Evolutionary conservation across 495 filamentous ascomycete species (phyloP), one percentile per base, ranked within the genome.

Genomic region (Talaromyces proteolyticus): DNA sequence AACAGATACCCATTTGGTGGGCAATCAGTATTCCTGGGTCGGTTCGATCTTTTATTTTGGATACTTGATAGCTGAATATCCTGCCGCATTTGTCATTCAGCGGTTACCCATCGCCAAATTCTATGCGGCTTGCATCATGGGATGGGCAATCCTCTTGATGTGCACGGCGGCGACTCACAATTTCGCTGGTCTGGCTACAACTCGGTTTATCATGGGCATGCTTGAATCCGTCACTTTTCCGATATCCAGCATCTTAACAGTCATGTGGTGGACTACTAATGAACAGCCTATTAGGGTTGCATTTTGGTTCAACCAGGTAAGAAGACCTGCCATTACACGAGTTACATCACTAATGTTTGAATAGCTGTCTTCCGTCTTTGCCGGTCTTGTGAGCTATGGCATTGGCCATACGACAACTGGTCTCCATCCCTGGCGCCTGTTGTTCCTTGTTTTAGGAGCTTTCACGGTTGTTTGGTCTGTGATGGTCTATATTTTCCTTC

Each of bases 71-170:
- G 71, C 73, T 8, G 76, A 80, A 56, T 77, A 67, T 53, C 76
- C 75, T 4, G 72, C 72, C 0, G 76, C 74, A 7, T 69, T 75
- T 47, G 57, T 75, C 7, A 60, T 82, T 19, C 78, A 81, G 52
- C 72, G 76, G 25, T 62, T 79, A 0, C 78, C 77, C 0, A 63
- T 73, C 6, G 79, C 70, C n/a, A 79, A 76, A 43, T 74, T 79
- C 42, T 67, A 78, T 1, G 62, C 64, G 3, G 53, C 44, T 18
- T 21, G 39, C 24, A 38, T 1, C 19, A 4, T 24, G 50, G 67
- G 20, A 71, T 74, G 71, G 71, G 71, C 68, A 7, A 62, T 48
- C 10, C 57, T 72, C 10, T 57, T 74, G 17, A 68, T 71, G 61
- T 67, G 60, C 12, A 73, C 65, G 0, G 65, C 69, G 0, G 64